Evolutionary conservation across 2,329 filamentous ascomycete species (phyloP), one percentile per base, ranked within the genome.

Genomic region (Diplocarpon mali): DNA sequence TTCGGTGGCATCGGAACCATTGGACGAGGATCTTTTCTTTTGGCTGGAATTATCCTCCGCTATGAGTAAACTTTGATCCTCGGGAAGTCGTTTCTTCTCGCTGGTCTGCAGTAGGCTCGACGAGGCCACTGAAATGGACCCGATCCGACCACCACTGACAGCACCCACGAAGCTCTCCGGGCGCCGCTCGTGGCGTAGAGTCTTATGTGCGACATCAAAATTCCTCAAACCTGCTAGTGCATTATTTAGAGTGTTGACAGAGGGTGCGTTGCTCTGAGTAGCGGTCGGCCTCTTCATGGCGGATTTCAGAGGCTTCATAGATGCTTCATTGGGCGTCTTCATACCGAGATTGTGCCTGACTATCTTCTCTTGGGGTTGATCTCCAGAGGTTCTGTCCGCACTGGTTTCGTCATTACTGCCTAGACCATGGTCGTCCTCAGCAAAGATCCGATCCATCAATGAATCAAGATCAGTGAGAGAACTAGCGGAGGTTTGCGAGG

Each of bases 271-370:
- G 3, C 7, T 24, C 20, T 3, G 4, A 3, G 3, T 24, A 24
- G 20, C 30, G 9, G 30, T 9, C 12, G 42, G 3, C 14, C 31
- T 42, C 35, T 42, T 54, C 42, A 54, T 13, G 34, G 44, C 46
- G 2, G 47, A 47, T 40, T 45, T 54, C 1, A 34, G 13, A 7
- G 40, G 36, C 29, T 38, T 40, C 13, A 20, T 17, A 15, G n/a
- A 32, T 32, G 30, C 11, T 32, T 12, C 11, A 10, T 32, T 32
- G 30, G 30, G 30, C 9, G 11, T 14, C 30, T 10, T 32, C 4
- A 9, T 14, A 14, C 11, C n/a, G n/a, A 32, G 30, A 14, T 3
- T 32, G 30, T 14, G 11, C 30, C 10, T 14, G 30, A 32, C 11
- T 12, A 32, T 32, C n/a, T 14, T 32, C n/a, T 14, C 30, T 32